phyloP scores from a whole-genome alignment of 2,329 filamentous ascomycete genomes.

The Ambrosiella cleistominuta region DNA sequence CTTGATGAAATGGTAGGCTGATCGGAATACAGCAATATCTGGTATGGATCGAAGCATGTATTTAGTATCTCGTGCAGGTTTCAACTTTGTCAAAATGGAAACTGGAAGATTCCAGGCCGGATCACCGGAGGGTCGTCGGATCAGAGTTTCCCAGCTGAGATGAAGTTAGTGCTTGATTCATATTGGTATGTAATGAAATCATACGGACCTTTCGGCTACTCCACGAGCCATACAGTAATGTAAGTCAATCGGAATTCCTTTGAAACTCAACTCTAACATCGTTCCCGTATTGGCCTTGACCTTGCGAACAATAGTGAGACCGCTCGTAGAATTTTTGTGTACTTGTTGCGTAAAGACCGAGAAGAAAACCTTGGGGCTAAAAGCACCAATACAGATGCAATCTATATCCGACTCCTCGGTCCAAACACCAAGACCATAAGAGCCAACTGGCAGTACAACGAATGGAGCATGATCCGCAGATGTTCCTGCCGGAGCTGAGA shows the following conservation, averaged over 20 bases:
- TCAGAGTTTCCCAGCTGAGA: slow-evolving; percentile 27
- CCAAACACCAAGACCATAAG: slow-evolving; percentile 47
- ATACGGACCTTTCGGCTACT: slow-evolving; percentile 30
- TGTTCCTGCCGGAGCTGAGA: background rate
- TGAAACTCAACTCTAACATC: slow-evolving; percentile 46
- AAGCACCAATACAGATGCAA: slow-evolving; percentile 45
- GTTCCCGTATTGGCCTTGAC: slow-evolving; percentile 41
- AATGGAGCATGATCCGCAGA: background rate
- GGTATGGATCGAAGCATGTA: slow-evolving; percentile 44
- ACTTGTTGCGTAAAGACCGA: slow-evolving; percentile 12
- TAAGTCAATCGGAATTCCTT: slow-evolving; percentile 41
- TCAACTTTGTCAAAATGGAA: slow-evolving; percentile 42
- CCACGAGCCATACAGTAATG: slow-evolving; percentile 46
- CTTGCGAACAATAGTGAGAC: slow-evolving; percentile 35
- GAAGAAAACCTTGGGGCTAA: slow-evolving; percentile 45
- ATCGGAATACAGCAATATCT: slow-evolving; percentile 37
- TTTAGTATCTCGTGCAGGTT: slow-evolving; percentile 43
- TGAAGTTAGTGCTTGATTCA: slow-evolving; percentile 1
- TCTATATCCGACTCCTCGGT: slow-evolving; percentile 44
- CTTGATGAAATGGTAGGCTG: slow-evolving; percentile 42
- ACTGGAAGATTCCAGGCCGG: slow-evolving; percentile 37
- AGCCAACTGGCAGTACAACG: slow-evolving; percentile 44
- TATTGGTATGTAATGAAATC: background rate
- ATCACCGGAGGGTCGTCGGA: slow-evolving; percentile 31
- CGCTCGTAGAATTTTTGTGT: slow-evolving; percentile 15